Evolutionary conservation across 495 filamentous ascomycete species (phyloP), one percentile per base, ranked within the genome.

Genomic region (Penicillium maclennaniae): DNA sequence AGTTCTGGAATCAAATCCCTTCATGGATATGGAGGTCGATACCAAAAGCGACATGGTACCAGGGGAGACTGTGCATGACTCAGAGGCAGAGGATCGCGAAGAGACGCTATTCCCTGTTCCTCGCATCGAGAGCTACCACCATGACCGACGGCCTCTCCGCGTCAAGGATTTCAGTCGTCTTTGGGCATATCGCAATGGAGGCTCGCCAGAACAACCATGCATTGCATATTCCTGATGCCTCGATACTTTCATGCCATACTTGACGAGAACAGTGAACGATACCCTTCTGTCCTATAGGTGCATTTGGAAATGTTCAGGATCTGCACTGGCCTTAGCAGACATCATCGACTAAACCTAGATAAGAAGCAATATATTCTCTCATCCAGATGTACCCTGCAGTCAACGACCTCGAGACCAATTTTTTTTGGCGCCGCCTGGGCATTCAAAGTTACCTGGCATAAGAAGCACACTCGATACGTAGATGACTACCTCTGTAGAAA

Each of bases 151-250:
- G 36, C 16, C 28, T 10, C 43, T 62, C 7, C 82, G 73, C 47
- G 83, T 91, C 2, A 88, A 80, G 66, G 81, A 89, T 56, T 67
- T 89, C 50, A 89, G 86, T 66, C 76, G 87, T 43, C 60, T 91
- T 31, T 91, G 88, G 88, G 63, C 75, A 65, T 91, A 91, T 63
- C 72, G 84, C 42, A 86, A 88, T 66, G 87, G 88, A 15, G 65
- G 69, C 31, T 79, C 71, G n/a, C 85, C 86, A n/a, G 46, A 45
- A 39, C 2, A 15, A 31, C 19, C 15, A 19, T n/a, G 23, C 36
- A 19, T 26, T 19, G 28, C 45, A 23, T n/a, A 26, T 4, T 49
- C 3, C 7, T 42, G 17, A 17, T 25, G 31, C 31, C 31, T 34
- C 31, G 31, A 34, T 1, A 12, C 9, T 4, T 34, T 14, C 9